phyloP scores from a whole-genome alignment of 108 stramenopile genomes.

The Parmales sp. region DNA sequence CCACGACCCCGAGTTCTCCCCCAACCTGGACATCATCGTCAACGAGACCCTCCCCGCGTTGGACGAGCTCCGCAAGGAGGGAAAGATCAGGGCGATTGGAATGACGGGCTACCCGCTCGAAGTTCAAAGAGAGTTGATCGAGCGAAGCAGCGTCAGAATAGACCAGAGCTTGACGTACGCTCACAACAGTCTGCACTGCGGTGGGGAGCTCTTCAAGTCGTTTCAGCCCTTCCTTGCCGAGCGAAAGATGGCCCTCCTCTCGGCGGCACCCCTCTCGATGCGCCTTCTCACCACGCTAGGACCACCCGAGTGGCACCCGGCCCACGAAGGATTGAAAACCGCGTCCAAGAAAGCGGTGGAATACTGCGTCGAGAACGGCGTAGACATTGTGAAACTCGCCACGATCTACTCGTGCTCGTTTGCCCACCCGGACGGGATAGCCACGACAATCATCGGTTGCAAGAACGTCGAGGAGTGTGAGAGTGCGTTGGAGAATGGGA shows the following conservation, averaged over 20 bases:
- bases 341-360: constrained; percentile 49
- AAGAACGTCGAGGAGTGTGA: too few species aligned
- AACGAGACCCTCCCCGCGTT: constrained; percentile 65
- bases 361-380: constrained; percentile 30
- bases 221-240: constrained; percentile 43
- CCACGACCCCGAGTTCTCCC: constrained; percentile 85
- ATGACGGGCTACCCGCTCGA: constrained; percentile 81
- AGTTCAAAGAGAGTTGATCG: constrained; percentile 65
- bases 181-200: constrained; percentile 72
- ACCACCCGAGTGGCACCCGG: constrained; percentile 71
- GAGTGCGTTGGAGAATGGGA: too few species aligned
- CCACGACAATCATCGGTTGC: too few species aligned
- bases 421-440: too few species aligned
- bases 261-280: constrained; percentile 79
- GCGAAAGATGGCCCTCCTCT: constrained; percentile 40
- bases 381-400: constrained; percentile 32
- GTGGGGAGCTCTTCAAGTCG: constrained; percentile 19
- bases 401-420: neutral
- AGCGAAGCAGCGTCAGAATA: constrained; percentile 38
- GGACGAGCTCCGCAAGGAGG: constrained; percentile 39
- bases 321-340: constrained; percentile 39
- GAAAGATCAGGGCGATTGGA: constrained; percentile 55
- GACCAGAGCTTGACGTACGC: constrained; percentile 74
- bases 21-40: constrained; percentile 46
- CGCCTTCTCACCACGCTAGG: constrained; percentile 55